Conservation (phyloP, 345 rosid genomes). For the Boechera divaricarpa region DNA sequence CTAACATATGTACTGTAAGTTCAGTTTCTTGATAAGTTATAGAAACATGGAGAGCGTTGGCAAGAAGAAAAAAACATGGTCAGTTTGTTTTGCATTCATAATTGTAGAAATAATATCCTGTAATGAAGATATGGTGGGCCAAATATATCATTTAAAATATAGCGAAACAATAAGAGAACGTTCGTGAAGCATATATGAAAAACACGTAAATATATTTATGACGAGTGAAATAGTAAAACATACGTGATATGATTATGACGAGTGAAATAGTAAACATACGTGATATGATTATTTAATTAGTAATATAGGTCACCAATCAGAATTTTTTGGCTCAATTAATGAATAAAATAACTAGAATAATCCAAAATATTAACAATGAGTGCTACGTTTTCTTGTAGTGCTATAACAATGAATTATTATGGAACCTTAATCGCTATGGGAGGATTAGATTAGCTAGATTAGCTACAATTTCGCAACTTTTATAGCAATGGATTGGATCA, state of each 20-base stretch:
- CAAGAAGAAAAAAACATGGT: background rate
- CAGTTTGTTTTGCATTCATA: conserved; percentile 39
- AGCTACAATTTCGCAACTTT: background rate
- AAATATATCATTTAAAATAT: conserved; percentile 28
- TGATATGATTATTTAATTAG: conserved; percentile 17
- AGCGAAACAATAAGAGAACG: conserved; percentile 40
- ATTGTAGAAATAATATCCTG: conserved; percentile 26
- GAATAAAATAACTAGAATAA: conserved; percentile 22
- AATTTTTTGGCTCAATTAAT: conserved; percentile 8
- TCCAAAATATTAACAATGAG: conserved; percentile 1
- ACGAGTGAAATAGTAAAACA: conserved; percentile 40
- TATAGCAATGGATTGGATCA: background rate
- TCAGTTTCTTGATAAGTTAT: conserved; percentile 27
- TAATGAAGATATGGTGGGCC: conserved; percentile 44
- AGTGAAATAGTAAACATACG: conserved; percentile 36
- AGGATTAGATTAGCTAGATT: background rate
- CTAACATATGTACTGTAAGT: conserved; percentile 12
- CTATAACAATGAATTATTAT: conserved; percentile 9
- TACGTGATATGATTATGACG: conserved; percentile 24
- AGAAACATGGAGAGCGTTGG: conserved; percentile 24
- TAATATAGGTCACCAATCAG: conserved; percentile 42
- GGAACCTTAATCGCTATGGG: background rate
- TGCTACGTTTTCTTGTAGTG: no score
- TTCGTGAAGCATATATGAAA: conserved; percentile 43
- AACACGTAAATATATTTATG: conserved; percentile 44